Base-by-base conservation (phyloP, 345 rosid genomes). In the Leavenworthia alabamica region DNA sequence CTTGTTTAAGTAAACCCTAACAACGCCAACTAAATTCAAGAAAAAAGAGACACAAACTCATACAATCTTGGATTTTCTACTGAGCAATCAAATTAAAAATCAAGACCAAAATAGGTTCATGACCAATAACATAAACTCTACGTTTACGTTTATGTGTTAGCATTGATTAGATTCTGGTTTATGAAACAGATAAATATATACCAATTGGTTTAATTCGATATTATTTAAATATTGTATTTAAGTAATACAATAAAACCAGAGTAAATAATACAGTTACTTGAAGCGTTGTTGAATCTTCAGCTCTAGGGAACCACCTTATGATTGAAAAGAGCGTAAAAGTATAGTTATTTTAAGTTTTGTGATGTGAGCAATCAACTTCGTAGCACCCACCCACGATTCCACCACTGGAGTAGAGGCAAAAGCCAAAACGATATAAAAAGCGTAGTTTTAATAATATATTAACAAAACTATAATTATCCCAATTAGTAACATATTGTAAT, bases 381-480 rank as follows among this genome's bases (percentile, higher is more conserved):
- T 43, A 33, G 7, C 16, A 60, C 73, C 55, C 55, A 31, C 32
- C 73, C 28, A 59, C 58, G 22, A 59, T 50, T 47, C 66, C 40
- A 43, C 48, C 33, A 43, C 62, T 53, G 67, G 62, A 44, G 60
- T 53, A 56, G 56, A 33, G 67, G 62, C 67, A 69, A 69, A 68
- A 60, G 68, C 67, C 62, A 69, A 42, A 32, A 23, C 8, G 26
- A 24, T 6, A 1, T 1, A 43, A 43, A 57, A 55, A 8, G 28
- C 45, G 32, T 13, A 31, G 36, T 16, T 48, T 41, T 39, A 31
- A 36, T 66, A 36, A 44, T 31, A 53, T n/a, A n/a, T n/a, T n/a
- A n/a, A n/a, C n/a, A n/a, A n/a, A n/a, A n/a, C n/a, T n/a, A n/a
- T n/a, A n/a, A n/a, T n/a, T n/a, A n/a, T n/a, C n/a, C 62, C 24